Base-by-base conservation (phyloP, 2,329 filamentous ascomycete species). In the Sporothrix phasma region DNA sequence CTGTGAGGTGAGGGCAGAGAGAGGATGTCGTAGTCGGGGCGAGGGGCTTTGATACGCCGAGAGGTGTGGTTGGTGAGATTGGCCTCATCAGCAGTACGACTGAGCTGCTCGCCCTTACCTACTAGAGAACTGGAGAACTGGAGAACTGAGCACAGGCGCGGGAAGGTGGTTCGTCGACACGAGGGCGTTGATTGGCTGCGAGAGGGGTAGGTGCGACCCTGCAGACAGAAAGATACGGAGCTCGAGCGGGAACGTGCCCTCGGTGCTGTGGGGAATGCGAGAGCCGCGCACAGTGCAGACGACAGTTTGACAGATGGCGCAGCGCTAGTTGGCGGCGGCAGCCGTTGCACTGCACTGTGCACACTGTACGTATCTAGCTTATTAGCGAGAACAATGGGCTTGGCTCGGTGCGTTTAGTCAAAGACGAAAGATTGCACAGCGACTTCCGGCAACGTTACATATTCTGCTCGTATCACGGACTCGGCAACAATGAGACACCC, bases 361-460 rank as follows among this genome's bases (percentile, higher is more conserved):
- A 29, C 58, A 62, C 46, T 43, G 46, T 62, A 22, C 34, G 34
- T n/a, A n/a, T n/a, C 58, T 11, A 41, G n/a, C 10, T 19, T n/a
- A n/a, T n/a, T n/a, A n/a, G n/a, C 15, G 17, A 22, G 10, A 7
- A 19, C 29, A 37, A 37, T 22, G 4, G 4, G 34, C 51, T 39
- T 39, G 51, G 51, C 34, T 39, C 59, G 26, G 46, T 62, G 45
- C 22, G 15, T 37, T 41, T 60, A 46, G 41, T 17, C n/a, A n/a
- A n/a, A 19, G 39, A 43, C 29, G 13, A 29, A 1, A 45, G 24
- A 60, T 39, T 24, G 43, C 26, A 60, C 56, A 46, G 45, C 59
- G 45, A 49, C 47, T 49, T 43, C 49, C 61, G 49, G 61, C 61
- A 63, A 63, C 61, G 61, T 63, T 63, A 63, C 61, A 63, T 63